Evolutionary conservation across 371 early-diverging fungal genomes (phyloP).

Genomic region (Rhizopus sp.): DNA sequence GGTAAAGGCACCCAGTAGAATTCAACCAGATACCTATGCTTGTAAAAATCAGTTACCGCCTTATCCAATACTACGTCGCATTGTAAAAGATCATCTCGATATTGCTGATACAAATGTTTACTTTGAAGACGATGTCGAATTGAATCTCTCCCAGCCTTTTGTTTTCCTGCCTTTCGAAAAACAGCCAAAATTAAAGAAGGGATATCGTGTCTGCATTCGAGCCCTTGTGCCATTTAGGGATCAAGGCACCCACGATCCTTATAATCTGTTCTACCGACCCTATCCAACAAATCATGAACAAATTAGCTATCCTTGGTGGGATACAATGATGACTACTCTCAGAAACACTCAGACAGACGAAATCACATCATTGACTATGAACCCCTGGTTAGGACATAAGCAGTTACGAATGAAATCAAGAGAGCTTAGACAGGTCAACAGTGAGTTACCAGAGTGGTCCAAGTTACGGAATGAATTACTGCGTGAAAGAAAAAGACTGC

Average conservation of each 20-base stretch:
- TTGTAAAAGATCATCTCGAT: slow-evolving; percentile 16
- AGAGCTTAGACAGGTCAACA: slow-evolving; percentile 5
- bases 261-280: slow-evolving; percentile 26
- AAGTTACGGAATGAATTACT: slow-evolving; percentile 17
- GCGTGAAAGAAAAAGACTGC: slow-evolving; percentile 31
- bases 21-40: slow-evolving; percentile 1
- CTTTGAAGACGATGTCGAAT: slow-evolving; percentile 6
- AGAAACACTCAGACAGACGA: slow-evolving; percentile 21
- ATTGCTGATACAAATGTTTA: slow-evolving; percentile 10
- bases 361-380: slow-evolving; percentile 25
- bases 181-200: slow-evolving; percentile 5
- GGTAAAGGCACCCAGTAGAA: neutral
- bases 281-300: slow-evolving; percentile 11
- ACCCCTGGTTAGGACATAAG: slow-evolving; percentile 37
- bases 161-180: slow-evolving; percentile 22
- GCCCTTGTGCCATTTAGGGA: slow-evolving; percentile 24
- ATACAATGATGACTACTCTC: slow-evolving; percentile 32
- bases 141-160: slow-evolving; percentile 15
- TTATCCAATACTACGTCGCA: slow-evolving; percentile 23
- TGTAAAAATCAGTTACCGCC: slow-evolving; percentile 27
- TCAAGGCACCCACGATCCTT: slow-evolving; percentile 6
- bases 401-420: slow-evolving; percentile 21
- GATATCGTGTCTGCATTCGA: slow-evolving; percentile 24
- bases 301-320: slow-evolving; percentile 40
- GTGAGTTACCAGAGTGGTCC: slow-evolving; percentile 30